Conservation (phyloP, 345 rosid species). For the Acer campestre region DNA sequence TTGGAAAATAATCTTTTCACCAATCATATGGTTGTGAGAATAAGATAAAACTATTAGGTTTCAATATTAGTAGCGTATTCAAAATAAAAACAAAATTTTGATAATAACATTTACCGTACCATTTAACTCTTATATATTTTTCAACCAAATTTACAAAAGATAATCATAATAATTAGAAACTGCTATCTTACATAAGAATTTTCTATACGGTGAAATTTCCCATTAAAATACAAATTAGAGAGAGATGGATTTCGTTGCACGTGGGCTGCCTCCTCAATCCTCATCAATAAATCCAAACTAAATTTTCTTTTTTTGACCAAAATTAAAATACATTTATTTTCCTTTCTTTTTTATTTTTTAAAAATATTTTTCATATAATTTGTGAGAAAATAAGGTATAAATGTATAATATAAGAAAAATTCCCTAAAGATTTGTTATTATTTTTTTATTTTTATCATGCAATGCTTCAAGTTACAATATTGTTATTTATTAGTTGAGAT, state of each 20-base stretch:
- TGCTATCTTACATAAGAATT: not conserved
- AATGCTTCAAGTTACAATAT: not conserved
- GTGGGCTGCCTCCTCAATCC: slow-evolving; percentile 21
- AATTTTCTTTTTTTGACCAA: not conserved
- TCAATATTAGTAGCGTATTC: not conserved
- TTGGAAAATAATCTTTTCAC: no score
- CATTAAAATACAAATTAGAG: not conserved
- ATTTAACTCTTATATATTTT: not conserved
- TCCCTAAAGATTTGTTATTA: not conserved
- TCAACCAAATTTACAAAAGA: not conserved
- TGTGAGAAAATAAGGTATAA: no score
- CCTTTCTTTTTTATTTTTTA: no score
- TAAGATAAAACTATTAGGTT: not conserved
- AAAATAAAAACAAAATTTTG: no score
- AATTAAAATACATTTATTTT: not conserved
- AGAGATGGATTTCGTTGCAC: slow-evolving; percentile 1
- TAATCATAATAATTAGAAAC: not conserved
- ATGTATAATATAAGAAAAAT: no score
- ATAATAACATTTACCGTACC: not conserved
- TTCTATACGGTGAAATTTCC: not conserved
- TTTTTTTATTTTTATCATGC: not conserved
- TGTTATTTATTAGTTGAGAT: no score
- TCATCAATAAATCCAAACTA: slow-evolving; percentile 11
- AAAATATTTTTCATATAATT: no score
- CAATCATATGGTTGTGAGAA: no score